A percentile compares a stretch with the other conserved stretches of the same genome.
These are phyloP conservation scores for Lolium multiflorum DNA, from an alignment of 176 grass and related monocot species.

Conservation along the genomic window DNA sequence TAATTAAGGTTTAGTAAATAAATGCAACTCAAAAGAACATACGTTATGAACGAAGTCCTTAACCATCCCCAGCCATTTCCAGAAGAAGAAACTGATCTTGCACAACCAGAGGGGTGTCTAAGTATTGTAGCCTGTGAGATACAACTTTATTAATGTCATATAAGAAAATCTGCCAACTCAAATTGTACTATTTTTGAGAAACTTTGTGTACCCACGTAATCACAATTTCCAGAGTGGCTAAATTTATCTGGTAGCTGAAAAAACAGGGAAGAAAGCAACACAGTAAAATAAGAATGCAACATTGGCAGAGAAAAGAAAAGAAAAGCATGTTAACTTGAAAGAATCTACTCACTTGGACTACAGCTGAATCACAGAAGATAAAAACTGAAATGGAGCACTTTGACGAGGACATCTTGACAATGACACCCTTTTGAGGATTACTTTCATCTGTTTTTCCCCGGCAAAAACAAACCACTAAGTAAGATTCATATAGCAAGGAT, in stretches of 20 bases:
- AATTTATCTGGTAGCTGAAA: slow-evolving; percentile 66
- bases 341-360: slow-evolving; percentile 64
- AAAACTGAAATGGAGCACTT: slow-evolving; percentile 88
- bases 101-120: slow-evolving; percentile 89
- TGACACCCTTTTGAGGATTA: slow-evolving; percentile 77
- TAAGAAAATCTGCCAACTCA: slow-evolving; percentile 19
- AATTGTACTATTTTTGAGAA: slow-evolving; percentile 32
- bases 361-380: slow-evolving; percentile 69
- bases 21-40: slow-evolving; percentile 46
- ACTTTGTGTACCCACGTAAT: slow-evolving; percentile 69
- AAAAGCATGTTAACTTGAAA: slow-evolving; percentile 37
- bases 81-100: slow-evolving; percentile 59
- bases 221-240: slow-evolving; percentile 66
- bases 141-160: slow-evolving; percentile 38
- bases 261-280: slow-evolving; percentile 5
- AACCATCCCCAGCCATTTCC: slow-evolving; percentile 87
- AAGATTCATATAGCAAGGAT: slow-evolving; percentile 30
- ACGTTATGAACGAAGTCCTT: slow-evolving; percentile 73
- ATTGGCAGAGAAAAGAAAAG: slow-evolving; percentile 23
- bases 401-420: slow-evolving; percentile 76
- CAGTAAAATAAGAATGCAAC: slow-evolving; percentile 17
- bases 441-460: slow-evolving; percentile 59
- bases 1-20: slow-evolving; percentile 21
- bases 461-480: slow-evolving; percentile 12
- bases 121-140: slow-evolving; percentile 64